These are phyloP conservation scores for Kwoniella sp. DNA, from an alignment of 768 basidiomycete species.

Conservation along the genomic window DNA sequence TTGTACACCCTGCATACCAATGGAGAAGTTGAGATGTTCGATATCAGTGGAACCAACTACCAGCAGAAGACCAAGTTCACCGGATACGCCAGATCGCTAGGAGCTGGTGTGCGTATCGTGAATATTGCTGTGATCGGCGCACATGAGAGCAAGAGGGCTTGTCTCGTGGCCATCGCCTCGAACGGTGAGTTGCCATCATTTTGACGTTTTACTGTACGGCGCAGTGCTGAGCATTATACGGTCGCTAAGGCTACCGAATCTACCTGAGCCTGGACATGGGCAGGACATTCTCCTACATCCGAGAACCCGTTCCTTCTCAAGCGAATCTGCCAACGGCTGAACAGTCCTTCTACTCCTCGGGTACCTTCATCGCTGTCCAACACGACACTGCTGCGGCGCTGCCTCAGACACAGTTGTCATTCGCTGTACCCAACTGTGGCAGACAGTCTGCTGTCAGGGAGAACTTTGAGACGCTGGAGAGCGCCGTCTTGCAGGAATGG, in stretches of 20 bases:
- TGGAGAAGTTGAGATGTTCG: constrained; percentile 40
- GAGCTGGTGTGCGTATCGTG: constrained; percentile 54
- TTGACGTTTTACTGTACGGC: constrained; percentile 61
- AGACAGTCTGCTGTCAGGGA: constrained; percentile 30
- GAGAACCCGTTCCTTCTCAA: constrained; percentile 50
- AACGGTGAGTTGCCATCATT: constrained; percentile 52
- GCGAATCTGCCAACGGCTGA: constrained; percentile 62
- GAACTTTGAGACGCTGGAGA: constrained; percentile 28
- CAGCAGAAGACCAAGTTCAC: constrained; percentile 22
- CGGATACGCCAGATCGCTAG: constrained; percentile 1
- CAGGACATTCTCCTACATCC: no score
- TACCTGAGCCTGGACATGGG: no score
- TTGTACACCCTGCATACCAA: constrained; percentile 46
- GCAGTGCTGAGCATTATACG: no score
- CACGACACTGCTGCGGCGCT: constrained; percentile 20
- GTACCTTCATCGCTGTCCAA: constrained; percentile 35
- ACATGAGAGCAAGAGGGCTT: constrained; percentile 65
- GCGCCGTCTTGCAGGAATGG: constrained; percentile 28
- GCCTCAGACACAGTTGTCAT: constrained; percentile 22
- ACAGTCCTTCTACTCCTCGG: constrained; percentile 52
- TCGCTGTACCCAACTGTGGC: constrained; percentile 28
- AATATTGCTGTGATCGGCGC: constrained; percentile 63
- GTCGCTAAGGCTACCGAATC: constrained; percentile 16
- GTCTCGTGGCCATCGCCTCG: constrained; percentile 73
- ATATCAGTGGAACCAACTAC: constrained; percentile 29